Evolutionary conservation across 768 basidiomycete species (phyloP), one percentile per base, ranked within the genome.

Genomic region (Panaeolus cyanescens): DNA sequence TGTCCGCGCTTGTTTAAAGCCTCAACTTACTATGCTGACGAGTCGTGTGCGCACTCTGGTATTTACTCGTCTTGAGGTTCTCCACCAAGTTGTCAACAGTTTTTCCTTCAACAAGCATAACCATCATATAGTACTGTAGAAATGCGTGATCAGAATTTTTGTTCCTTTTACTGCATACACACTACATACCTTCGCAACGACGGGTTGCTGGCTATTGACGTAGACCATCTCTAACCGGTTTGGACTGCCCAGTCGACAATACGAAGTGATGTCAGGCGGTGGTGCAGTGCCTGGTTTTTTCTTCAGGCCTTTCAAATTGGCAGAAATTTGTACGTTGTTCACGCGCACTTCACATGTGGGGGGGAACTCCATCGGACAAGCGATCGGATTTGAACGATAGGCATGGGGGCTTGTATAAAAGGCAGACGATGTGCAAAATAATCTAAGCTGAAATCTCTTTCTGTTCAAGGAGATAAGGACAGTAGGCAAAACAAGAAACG

Each of bases 221-320:
- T 95, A 95, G 3, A 94, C 85, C 85, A 95, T 92, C 65, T 95
- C 93, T 15, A 95, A 77, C 36, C 86, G 84, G 71, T 93, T 95
- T 33, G 77, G 75, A 8, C 74, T 75, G 54, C 68, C 77, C 12
- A 76, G 63, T 57, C 80, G 75, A 6, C 79, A 72, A 61, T 78
- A 77, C 65, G 79, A 77, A 36, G 77, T 75, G 32, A 85, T 66
- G 71, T 95, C 90, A 1, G 93, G 89, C 5, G 95, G 95, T n/a
- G 95, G 93, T 1, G 94, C 92, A 40, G 93, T 96, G 3, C 95
- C 95, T 30, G 93, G 91, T 67, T 92, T 95, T 80, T 97, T 97
- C 83, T 97, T 97, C 71, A 96, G 76, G 4, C 95, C 95, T 72
- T 94, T 94, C 64, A 95, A 73, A 72, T 90, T 95, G 34, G 89